Conservation (phyloP, 495 filamentous ascomycete species). For the Hyaloscypha hepaticicola region DNA sequence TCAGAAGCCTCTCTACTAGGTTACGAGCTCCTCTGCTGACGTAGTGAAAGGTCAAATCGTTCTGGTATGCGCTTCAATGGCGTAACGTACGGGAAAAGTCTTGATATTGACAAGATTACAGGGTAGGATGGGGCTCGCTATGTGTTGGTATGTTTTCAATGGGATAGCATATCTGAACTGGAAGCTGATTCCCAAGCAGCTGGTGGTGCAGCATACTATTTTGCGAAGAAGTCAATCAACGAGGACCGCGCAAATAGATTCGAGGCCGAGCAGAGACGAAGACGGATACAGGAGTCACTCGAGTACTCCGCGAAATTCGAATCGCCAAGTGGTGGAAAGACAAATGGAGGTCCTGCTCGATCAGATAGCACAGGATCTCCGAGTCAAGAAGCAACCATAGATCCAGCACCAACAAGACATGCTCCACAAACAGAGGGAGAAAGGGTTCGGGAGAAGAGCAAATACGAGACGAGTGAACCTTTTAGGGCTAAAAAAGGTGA, state of each 20-base stretch:
- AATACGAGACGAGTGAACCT: slow-evolving; percentile 79
- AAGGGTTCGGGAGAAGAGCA: slow-evolving; percentile 74
- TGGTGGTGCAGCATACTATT: slow-evolving; percentile 92
- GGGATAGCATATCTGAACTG: background rate
- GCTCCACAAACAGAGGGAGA: slow-evolving; percentile 71
- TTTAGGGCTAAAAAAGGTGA: slow-evolving; percentile 78
- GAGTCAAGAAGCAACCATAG: slow-evolving; percentile 72
- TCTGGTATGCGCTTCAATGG: slow-evolving; percentile 48
- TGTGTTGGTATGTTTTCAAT: slow-evolving; percentile 61
- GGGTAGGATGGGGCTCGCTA: slow-evolving; percentile 85
- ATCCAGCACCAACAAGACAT: slow-evolving; percentile 86
- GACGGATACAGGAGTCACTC: slow-evolving; percentile 58
- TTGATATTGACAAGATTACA: slow-evolving; percentile 34
- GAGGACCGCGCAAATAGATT: slow-evolving; percentile 74
- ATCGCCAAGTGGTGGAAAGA: slow-evolving; percentile 32
- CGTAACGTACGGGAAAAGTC: background rate
- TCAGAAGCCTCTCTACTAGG: slow-evolving; percentile 24
- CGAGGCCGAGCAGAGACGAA: slow-evolving; percentile 63
- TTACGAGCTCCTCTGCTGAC: slow-evolving; percentile 24
- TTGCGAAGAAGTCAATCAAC: slow-evolving; percentile 92
- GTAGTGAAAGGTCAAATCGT: slow-evolving; percentile 53
- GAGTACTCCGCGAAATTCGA: slow-evolving; percentile 50
- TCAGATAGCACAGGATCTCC: slow-evolving; percentile 68
- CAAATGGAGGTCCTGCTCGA: slow-evolving; percentile 41
- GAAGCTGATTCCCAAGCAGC: slow-evolving; percentile 44